A percentile compares a stretch with the other conserved stretches of the same genome.
phyloP scores from a whole-genome alignment of 2,329 filamentous ascomycete genomes.

The Hymenoscyphus occultus region DNA sequence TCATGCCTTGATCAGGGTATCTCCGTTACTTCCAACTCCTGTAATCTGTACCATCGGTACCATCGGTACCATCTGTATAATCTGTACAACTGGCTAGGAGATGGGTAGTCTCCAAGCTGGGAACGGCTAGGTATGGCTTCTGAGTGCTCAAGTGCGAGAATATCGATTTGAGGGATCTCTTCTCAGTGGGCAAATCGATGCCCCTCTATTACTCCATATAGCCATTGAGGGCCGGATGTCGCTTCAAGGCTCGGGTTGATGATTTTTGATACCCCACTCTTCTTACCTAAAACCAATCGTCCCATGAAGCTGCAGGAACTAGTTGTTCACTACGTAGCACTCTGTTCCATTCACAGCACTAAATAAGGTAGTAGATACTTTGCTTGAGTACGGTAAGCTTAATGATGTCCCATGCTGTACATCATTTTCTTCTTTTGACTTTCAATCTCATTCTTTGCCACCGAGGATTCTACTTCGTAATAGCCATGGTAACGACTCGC shows the following conservation, averaged over 20 bases:
- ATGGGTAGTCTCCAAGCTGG: neutral
- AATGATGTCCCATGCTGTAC: neutral
- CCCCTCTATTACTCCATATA: neutral
- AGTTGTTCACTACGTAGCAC: neutral
- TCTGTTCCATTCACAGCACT: neutral
- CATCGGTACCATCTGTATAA: no score
- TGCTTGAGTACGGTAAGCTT: neutral
- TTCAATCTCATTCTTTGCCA: neutral
- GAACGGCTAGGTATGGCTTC: neutral
- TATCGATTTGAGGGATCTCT: neutral
- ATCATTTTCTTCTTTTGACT: neutral
- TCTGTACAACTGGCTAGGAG: neutral
- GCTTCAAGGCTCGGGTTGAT: neutral
- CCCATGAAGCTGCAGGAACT: neutral
- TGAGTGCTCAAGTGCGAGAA: neutral
- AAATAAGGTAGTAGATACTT: no score
- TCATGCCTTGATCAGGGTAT: neutral
- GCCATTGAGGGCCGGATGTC: neutral
- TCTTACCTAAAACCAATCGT: constrained; percentile 2
- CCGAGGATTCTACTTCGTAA: neutral
- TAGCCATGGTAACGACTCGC: neutral
- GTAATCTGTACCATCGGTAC: no score
- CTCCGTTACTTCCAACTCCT: neutral
- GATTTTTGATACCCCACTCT: neutral
- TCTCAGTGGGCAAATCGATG: neutral